Conservation (phyloP, 768 basidiomycete species). For the Tylopilus subfusipes region DNA sequence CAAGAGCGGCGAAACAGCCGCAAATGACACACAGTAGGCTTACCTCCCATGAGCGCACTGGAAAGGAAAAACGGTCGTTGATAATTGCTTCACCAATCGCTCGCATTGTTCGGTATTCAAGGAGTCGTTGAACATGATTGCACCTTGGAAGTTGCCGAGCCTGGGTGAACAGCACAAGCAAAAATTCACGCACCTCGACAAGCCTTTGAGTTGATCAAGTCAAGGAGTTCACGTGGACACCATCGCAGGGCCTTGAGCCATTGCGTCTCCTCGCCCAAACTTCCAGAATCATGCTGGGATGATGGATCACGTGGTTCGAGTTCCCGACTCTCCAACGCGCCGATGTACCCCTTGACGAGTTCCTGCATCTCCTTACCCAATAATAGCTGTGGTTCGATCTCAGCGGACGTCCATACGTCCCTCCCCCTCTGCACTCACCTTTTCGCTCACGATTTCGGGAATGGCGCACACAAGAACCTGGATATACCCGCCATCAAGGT, state of each 20-base stretch:
- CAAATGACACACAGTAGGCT: background rate
- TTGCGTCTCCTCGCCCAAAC: constrained; percentile 20
- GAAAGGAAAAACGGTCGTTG: constrained; percentile 79
- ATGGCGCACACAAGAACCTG: constrained; percentile 63
- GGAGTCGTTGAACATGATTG: constrained; percentile 94
- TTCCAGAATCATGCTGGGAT: constrained; percentile 9
- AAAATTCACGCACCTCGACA: constrained; percentile 68
- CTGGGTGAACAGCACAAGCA: background rate
- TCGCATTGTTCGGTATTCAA: constrained; percentile 67
- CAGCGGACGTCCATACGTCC: background rate
- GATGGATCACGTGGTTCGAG: constrained; percentile 17
- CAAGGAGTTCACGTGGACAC: constrained; percentile 80
- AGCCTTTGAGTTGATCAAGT: constrained; percentile 91
- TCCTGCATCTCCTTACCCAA: constrained; percentile 69
- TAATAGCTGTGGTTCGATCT: constrained; percentile 46
- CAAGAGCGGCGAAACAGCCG: background rate
- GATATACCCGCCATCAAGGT: constrained; percentile 40
- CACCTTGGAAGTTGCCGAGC: constrained; percentile 50
- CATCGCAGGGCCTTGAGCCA: constrained; percentile 76
- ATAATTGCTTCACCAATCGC: constrained; percentile 62
- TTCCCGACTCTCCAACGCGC: constrained; percentile 52
- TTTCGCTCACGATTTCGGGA: constrained; percentile 69
- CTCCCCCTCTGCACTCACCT: constrained; percentile 37
- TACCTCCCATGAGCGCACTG: constrained; percentile 96
- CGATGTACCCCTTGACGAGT: constrained; percentile 70